These are phyloP conservation scores for Babesia bigemina DNA, from an alignment of 169 alveolate species.

Conservation along the genomic window DNA sequence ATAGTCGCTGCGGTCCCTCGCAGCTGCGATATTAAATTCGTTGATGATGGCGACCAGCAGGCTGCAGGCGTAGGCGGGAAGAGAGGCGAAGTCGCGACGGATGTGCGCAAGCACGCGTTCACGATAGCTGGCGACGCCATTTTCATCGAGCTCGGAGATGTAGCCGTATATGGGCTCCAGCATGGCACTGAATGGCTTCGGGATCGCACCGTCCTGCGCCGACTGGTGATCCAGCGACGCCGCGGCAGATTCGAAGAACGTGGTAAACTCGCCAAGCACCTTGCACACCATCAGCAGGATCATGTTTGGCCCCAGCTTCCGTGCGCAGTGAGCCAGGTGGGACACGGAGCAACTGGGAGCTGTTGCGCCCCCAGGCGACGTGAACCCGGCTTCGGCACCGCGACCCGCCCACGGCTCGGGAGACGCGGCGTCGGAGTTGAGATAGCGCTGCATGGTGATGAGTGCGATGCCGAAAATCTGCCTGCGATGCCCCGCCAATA, in stretches of 20 bases:
- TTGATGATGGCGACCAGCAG: slow-evolving; percentile 26
- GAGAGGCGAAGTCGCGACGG: slow-evolving; percentile 10
- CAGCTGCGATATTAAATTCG: slow-evolving; percentile 20
- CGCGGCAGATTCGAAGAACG: slow-evolving; percentile 12
- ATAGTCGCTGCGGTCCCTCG: slow-evolving; percentile 44
- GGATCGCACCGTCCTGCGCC: not conserved
- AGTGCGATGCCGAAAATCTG: slow-evolving; percentile 14
- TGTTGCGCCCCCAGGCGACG: not conserved
- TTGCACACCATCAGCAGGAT: slow-evolving; percentile 39
- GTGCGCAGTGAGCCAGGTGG: slow-evolving; percentile 17
- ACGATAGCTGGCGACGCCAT: not conserved
- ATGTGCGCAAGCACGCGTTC: not conserved
- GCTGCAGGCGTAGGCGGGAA: slow-evolving; percentile 20
- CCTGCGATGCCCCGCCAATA: slow-evolving; percentile 16
- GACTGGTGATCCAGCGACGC: slow-evolving; percentile 2
- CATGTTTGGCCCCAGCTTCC: slow-evolving; percentile 47
- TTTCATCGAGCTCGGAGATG: not conserved
- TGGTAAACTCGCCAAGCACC: slow-evolving; percentile 28
- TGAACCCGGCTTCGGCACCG: not conserved
- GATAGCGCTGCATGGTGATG: slow-evolving; percentile 23
- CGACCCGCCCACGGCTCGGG: not conserved
- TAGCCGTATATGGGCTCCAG: not conserved
- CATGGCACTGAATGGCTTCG: not conserved
- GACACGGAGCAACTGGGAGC: not conserved
- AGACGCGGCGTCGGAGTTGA: slow-evolving; percentile 5